phyloP scores from a whole-genome alignment of 305 asterid species.

The Fraxinus baroniana region DNA sequence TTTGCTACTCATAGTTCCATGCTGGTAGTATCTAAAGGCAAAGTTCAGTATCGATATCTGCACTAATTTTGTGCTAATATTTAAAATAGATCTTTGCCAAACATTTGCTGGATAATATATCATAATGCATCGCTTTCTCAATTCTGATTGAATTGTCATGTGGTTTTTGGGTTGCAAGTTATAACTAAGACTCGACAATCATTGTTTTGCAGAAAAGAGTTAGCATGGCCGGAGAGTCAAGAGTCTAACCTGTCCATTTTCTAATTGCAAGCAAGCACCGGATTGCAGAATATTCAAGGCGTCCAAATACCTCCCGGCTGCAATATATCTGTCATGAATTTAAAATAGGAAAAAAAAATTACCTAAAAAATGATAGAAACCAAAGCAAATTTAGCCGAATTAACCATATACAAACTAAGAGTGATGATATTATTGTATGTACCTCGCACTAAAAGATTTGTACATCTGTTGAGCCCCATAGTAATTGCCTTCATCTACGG shows the following conservation, averaged over 20 bases:
- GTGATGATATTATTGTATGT: not conserved
- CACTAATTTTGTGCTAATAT: not conserved
- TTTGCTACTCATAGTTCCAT: not conserved
- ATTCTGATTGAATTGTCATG: not conserved
- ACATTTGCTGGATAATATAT: not conserved
- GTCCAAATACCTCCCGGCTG: conserved; percentile 62
- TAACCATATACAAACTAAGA: not conserved
- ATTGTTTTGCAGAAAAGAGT: not conserved
- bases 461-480: conserved; percentile 98
- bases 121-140: conserved; percentile 1
- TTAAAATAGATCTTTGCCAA: conserved; percentile 11
- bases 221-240: not conserved
- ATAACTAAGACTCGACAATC: not conserved
- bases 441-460: conserved; percentile 84
- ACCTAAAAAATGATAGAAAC: not conserved
- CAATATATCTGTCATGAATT: conserved; percentile 50
- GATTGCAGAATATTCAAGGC: conserved; percentile 82
- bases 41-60: not conserved
- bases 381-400: conserved; percentile 6
- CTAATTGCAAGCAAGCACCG: conserved; percentile 89
- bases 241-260: conserved; percentile 61
- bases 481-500: conserved; percentile 70
- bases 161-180: not conserved
- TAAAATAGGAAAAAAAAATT: not conserved
- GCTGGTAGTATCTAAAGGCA: not conserved